Percentiles rank a stretch among this genome's conserved stretches.
These are phyloP conservation scores for Syncephalastrum sp. DNA, from an alignment of 371 early-diverging fungal species.

Conservation along the genomic window DNA sequence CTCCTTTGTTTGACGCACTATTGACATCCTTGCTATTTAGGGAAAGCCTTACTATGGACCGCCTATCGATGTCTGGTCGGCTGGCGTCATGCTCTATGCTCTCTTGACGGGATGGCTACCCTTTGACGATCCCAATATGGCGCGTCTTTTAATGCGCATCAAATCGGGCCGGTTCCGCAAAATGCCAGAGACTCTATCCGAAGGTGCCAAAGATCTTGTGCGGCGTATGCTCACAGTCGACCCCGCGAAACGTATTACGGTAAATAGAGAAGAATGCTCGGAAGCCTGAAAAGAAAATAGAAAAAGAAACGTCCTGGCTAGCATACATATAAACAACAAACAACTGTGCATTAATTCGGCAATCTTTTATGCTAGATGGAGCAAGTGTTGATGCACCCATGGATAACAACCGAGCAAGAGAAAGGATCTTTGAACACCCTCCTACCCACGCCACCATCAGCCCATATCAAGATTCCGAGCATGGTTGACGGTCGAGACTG, in stretches of 20 bases:
- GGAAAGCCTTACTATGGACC: constrained; percentile 73
- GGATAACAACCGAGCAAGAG: constrained; percentile 17
- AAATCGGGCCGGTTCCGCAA: constrained; percentile 31
- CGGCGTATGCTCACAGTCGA: constrained; percentile 29
- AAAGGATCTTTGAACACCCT: not conserved
- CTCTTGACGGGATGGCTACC: constrained; percentile 75
- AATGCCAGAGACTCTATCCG: constrained; percentile 62
- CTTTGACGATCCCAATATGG: constrained; percentile 74
- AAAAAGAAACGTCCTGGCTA: not conserved
- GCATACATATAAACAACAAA: not conserved
- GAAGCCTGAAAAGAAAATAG: constrained; percentile 4
- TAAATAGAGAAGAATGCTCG: constrained; percentile 15
- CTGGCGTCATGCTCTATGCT: constrained; percentile 74
- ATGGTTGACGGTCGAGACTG: constrained; percentile 29
- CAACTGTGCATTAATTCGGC: not conserved
- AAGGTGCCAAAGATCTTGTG: constrained; percentile 56
- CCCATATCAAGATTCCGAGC: constrained; percentile 12
- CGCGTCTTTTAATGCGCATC: constrained; percentile 67
- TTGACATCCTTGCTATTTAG: constrained; percentile 73
- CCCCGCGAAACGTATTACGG: constrained; percentile 38
- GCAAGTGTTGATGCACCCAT: constrained; percentile 35
- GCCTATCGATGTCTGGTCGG: constrained; percentile 73
- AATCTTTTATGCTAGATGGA: constrained; percentile 23
- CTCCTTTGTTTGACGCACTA: constrained; percentile 67
- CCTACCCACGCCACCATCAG: not conserved